phyloP scores from a whole-genome alignment of 2,329 filamentous ascomycete genomes.

The Lecanicillium sp. region DNA sequence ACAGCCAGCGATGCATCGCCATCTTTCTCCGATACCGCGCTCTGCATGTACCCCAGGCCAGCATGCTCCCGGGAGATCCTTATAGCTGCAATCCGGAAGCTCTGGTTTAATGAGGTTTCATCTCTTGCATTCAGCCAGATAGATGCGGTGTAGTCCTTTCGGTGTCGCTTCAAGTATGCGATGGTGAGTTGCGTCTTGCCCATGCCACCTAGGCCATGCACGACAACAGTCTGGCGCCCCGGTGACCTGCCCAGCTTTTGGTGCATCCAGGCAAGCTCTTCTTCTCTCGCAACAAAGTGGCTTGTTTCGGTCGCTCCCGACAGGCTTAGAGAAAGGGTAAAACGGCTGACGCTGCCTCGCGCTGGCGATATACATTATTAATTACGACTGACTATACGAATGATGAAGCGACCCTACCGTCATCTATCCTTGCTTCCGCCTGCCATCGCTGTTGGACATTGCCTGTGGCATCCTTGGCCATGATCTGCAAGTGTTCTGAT shows the following conservation, averaged over 20 bases:
- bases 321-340: conserved; percentile 7
- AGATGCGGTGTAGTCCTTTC: conserved; percentile 25
- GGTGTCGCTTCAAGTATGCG: conserved; percentile 25
- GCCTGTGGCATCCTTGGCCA: conserved; percentile 1
- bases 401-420: conserved; percentile 3
- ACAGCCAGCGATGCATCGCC: conserved; percentile 22
- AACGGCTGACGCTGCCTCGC: conserved; percentile 2
- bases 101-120: conserved; percentile 25
- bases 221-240: conserved; percentile 15
- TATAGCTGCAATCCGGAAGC: conserved; percentile 20
- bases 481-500: conserved; percentile 7
- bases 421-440: conserved; percentile 1
- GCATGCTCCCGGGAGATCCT: conserved; percentile 20
- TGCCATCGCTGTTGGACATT: conserved; percentile 3
- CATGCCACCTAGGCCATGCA: conserved; percentile 34
- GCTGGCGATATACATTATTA: not conserved
- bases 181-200: conserved; percentile 36
- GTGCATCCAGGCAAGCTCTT: conserved; percentile 12
- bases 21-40: conserved; percentile 14
- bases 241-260: conserved; percentile 4
- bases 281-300: conserved; percentile 12
- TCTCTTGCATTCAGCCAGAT: conserved; percentile 35
- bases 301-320: conserved; percentile 3
- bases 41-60: conserved; percentile 14
- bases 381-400: not conserved